These are phyloP conservation scores for Xylaria sp. DNA, from an alignment of 2,329 filamentous ascomycete genomes.

Conservation along the genomic window DNA sequence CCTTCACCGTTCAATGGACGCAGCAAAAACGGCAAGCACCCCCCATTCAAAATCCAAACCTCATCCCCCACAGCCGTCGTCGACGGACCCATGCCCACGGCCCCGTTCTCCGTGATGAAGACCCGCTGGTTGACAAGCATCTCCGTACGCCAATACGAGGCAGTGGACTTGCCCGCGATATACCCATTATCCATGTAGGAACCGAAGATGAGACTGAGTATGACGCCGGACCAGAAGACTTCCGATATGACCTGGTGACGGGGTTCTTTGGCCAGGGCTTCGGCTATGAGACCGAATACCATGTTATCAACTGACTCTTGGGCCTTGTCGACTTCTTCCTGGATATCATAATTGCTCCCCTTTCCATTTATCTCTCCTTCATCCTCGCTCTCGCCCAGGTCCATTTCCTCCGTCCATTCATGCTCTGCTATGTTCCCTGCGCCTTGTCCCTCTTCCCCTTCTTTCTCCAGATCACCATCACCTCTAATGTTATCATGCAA, in stretches of 20 bases:
- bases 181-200: not conserved
- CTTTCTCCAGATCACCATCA: too few relatives aligned
- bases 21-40: constrained; percentile 14
- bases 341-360: not conserved
- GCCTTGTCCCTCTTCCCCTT: too few relatives aligned
- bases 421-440: too few relatives aligned
- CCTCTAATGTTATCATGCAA: too few relatives aligned
- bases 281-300: not conserved
- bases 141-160: constrained; percentile 9
- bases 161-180: not conserved
- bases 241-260: constrained; percentile 11
- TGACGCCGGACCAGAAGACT: constrained; percentile 12
- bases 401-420: too few relatives aligned
- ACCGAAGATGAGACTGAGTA: constrained; percentile 13
- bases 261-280: constrained; percentile 8
- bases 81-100: constrained; percentile 15
- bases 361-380: not conserved
- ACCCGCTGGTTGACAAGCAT: constrained; percentile 16
- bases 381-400: not conserved
- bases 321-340: not conserved
- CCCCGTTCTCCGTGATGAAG: constrained; percentile 18
- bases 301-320: not conserved
- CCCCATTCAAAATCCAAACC: constrained; percentile 17
- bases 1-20: not conserved
- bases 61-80: constrained; percentile 13